Conservation (phyloP, 2,329 filamentous ascomycete genomes). For the Allantophomopsis cytisporea region DNA sequence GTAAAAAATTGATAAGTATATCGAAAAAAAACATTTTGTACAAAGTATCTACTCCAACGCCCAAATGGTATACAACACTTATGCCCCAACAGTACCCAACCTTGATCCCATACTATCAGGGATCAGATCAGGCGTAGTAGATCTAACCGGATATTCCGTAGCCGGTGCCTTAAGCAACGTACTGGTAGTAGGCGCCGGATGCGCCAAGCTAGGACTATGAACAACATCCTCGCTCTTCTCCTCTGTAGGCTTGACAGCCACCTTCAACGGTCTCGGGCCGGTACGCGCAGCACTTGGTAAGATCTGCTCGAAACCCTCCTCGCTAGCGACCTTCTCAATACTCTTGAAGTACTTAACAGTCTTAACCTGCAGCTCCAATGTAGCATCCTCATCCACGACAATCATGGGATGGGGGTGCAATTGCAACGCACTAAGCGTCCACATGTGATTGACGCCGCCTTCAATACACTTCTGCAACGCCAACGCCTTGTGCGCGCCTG, state of each 20-base stretch:
- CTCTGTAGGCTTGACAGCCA: background rate
- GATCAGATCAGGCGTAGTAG: constrained; percentile 44
- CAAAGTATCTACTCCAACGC: too few relatives aligned
- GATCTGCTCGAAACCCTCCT: constrained; percentile 43
- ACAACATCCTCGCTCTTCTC: constrained; percentile 5
- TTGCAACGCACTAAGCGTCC: constrained; percentile 73
- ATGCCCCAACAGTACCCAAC: background rate
- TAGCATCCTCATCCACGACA: constrained; percentile 72
- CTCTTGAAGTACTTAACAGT: constrained; percentile 63
- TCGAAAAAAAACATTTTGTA: too few relatives aligned
- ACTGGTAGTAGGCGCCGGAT: constrained; percentile 40
- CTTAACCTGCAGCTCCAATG: constrained; percentile 59
- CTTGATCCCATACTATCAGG: constrained; percentile 38
- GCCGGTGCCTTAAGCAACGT: constrained; percentile 40
- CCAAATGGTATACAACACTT: background rate
- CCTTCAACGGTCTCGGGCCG: constrained; percentile 20
- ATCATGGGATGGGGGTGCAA: constrained; percentile 72
- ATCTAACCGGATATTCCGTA: constrained; percentile 38
- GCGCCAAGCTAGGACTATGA: constrained; percentile 27
- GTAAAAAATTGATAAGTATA: too few relatives aligned
- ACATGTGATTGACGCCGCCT: constrained; percentile 79
- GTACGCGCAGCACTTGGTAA: constrained; percentile 41
- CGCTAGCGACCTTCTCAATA: constrained; percentile 49
- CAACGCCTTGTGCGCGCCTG: constrained; percentile 67
- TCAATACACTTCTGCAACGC: constrained; percentile 73